phyloP scores from a whole-genome alignment of 2,329 filamentous ascomycete genomes.

The Tolypocladium endophyticum region DNA sequence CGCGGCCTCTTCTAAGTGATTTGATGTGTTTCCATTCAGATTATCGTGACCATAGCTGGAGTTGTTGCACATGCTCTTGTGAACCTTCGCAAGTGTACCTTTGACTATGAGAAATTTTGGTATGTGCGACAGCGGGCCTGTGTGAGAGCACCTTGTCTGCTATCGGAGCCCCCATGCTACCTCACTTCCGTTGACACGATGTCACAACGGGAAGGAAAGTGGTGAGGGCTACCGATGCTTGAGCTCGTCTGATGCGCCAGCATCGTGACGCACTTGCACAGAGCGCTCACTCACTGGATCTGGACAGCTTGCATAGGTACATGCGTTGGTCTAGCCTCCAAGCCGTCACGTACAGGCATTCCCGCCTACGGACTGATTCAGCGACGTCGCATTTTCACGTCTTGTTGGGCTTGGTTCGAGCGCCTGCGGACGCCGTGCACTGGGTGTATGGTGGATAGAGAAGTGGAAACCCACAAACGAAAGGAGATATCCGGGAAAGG shows the following conservation, averaged over 20 bases:
- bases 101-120: background rate
- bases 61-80: background rate
- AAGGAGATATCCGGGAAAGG: background rate
- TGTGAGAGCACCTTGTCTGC: background rate
- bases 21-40: background rate
- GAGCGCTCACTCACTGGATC: background rate
- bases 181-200: background rate
- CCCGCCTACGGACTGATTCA: background rate
- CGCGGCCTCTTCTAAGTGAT: background rate
- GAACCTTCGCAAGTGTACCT: background rate
- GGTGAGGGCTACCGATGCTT: background rate
- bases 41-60: background rate
- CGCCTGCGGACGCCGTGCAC: background rate
- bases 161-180: background rate
- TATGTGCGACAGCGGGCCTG: background rate
- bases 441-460: background rate
- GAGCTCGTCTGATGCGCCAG: conserved; percentile 3
- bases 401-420: background rate
- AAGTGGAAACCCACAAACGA: conserved; percentile 1
- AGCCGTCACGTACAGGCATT: background rate
- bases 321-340: background rate
- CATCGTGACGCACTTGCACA: background rate
- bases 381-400: background rate
- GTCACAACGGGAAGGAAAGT: conserved; percentile 1
- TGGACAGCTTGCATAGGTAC: background rate